A percentile compares a stretch with the other conserved stretches of the same genome.
phyloP scores from a whole-genome alignment of 2,329 filamentous ascomycete genomes.

The Alternaria novae-zelandiae region DNA sequence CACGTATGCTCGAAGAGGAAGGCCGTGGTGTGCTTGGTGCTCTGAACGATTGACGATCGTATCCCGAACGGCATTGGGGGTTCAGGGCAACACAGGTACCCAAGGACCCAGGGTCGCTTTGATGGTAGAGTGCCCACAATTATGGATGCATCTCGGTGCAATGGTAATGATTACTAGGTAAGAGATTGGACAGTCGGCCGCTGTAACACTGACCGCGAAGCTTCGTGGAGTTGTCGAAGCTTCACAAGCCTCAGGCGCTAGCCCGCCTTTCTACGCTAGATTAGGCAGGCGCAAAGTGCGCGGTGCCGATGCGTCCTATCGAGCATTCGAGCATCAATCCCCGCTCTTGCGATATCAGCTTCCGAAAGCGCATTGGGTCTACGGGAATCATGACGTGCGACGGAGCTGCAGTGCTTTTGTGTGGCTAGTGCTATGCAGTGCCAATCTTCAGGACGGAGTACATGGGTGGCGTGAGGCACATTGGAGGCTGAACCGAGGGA shows the following conservation, averaged over 20 bases:
- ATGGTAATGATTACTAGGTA: not conserved
- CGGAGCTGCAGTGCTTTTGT: not conserved
- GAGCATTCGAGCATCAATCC: not conserved
- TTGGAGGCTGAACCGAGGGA: not conserved
- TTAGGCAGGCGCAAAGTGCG: conserved; percentile 4
- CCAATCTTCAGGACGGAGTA: not conserved
- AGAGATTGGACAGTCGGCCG: not conserved
- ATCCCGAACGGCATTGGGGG: not conserved
- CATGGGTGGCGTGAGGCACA: not conserved
- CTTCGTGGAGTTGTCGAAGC: conserved; percentile 5
- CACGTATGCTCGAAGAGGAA: conserved; percentile 1
- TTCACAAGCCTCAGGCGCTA: not conserved
- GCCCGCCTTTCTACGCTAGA: not conserved
- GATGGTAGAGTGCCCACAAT: not conserved
- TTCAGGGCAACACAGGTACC: not conserved
- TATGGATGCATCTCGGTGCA: not conserved
- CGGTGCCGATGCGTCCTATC: not conserved
- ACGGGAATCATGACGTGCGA: not conserved
- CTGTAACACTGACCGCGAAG: not conserved
- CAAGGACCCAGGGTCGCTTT: not conserved
- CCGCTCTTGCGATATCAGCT: not conserved
- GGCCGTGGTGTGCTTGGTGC: not conserved
- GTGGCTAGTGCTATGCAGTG: not conserved
- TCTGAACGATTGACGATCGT: conserved; percentile 3
- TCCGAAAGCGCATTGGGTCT: not conserved